Evolutionary conservation across 257 asterid genomes (phyloP), one percentile per base, ranked within the genome.

Genomic region (Nicotiana undulata): DNA sequence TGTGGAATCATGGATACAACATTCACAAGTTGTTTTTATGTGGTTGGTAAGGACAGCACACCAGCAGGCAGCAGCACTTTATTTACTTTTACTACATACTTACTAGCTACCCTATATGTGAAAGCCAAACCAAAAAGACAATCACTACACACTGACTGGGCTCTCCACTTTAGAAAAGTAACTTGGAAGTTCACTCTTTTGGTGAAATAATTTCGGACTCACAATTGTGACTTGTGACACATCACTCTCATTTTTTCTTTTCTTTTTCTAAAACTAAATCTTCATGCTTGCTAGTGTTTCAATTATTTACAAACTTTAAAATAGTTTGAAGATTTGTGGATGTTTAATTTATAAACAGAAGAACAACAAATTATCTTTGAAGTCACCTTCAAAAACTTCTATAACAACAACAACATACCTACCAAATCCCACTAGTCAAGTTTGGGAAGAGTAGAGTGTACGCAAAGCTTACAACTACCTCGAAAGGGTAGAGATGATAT

Each of bases 41-140:
- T 72, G 77, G 0, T 72, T 44, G 77, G 77, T 46, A 72, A 24
- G 40, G 77, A 46, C 60, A 72, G 22, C 12, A 46, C 77, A 44
- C 31, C 44, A 63, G 44, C 3, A 72, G 1, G n/a, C 44, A 63
- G 44, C 3, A 72, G 1, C 59, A 72, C 53, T 9, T 49, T 37
- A 37, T 49, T 49, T 3, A 49, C 17, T 49, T 49, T 49, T 49
- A 46, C 53, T 46, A 34, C 40, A 34, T 4, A 67, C 31, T n/a
- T 44, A 44, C 22, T 56, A 12, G 31, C 37, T 44, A 22, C 44
- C 44, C 44, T 37, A 22, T 20, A 46, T 46, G 37, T 70, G 77
- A 44, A 72, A 72, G 77, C 77, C 77, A 72, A 72, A 72, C 77
- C 77, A 72, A 46, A 72, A 44, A 46, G 77, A 72, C 60, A 72